Conservation (phyloP, 2,329 filamentous ascomycete species). For the Colletotrichum sansevieriae region DNA sequence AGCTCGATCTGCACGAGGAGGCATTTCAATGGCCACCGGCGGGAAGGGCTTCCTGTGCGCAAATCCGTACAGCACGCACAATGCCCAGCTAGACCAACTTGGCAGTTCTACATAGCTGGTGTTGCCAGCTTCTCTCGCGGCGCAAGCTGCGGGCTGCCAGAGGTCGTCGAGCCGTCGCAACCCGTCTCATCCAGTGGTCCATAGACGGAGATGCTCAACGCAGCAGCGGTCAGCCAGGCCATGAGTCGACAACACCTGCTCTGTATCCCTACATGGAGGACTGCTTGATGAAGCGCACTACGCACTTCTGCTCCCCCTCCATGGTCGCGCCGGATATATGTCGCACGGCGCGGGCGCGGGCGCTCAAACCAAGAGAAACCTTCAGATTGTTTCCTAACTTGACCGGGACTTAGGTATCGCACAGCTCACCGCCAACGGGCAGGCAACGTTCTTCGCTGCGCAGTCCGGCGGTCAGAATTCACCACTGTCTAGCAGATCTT, state of each 20-base stretch:
- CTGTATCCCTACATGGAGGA: conserved; percentile 10
- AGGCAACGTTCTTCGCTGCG: conserved; percentile 2
- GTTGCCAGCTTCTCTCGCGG: background rate
- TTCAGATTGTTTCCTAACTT: conserved; percentile 8
- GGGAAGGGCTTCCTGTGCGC: background rate
- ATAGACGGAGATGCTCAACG: conserved; percentile 9
- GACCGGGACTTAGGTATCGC: conserved; percentile 4
- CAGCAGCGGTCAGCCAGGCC: conserved; percentile 22
- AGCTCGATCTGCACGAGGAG: background rate
- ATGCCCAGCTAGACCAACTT: no score
- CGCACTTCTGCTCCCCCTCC: conserved; percentile 5
- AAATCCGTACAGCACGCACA: background rate
- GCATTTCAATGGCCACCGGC: background rate
- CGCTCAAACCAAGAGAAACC: conserved; percentile 8
- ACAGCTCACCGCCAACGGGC: conserved; percentile 12
- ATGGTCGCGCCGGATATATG: conserved; percentile 6
- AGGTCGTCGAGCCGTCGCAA: conserved; percentile 7
- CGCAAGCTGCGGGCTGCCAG: conserved; percentile 2
- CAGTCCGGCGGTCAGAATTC: conserved; percentile 13
- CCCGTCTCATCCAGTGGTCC: background rate
- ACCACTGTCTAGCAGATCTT: background rate
- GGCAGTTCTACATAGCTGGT: background rate
- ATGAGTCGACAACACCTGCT: conserved; percentile 15
- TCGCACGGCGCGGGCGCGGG: conserved; percentile 5
- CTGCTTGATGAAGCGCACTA: conserved; percentile 1